A percentile compares a stretch with the other conserved stretches of the same genome.
phyloP scores from a whole-genome alignment of 371 early-diverging fungal species.

The Syncephalastrum sp. region DNA sequence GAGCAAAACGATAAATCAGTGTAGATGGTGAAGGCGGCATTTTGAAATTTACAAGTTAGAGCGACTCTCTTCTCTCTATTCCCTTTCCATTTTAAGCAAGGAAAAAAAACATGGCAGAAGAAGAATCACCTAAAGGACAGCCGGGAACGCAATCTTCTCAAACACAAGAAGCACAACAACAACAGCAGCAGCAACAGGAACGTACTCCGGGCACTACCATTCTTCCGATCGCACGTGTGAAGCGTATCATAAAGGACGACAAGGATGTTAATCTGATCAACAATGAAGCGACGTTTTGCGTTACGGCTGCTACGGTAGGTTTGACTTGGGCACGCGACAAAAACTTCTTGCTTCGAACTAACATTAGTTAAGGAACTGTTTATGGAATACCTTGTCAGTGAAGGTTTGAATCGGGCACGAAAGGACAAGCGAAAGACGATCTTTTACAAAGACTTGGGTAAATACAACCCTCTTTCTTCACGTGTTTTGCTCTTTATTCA shows the following conservation, averaged over 20 bases:
- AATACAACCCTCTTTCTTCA: neutral
- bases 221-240: conserved; percentile 76
- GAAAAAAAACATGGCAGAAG: conserved; percentile 11
- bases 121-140: conserved; percentile 8
- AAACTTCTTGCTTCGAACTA: neutral
- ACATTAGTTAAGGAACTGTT: conserved; percentile 64
- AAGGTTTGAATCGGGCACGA: conserved; percentile 63
- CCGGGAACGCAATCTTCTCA: conserved; percentile 9
- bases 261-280: conserved; percentile 70
- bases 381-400: conserved; percentile 69
- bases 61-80: neutral
- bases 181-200: conserved; percentile 12
- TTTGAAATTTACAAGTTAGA: too few species aligned
- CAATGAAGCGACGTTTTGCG: conserved; percentile 75
- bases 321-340: neutral
- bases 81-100: neutral
- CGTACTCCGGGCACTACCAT: conserved; percentile 54
- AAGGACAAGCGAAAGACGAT: conserved; percentile 74
- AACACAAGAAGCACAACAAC: conserved; percentile 12
- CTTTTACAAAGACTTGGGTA: conserved; percentile 76
- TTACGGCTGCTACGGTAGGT: conserved; percentile 73
- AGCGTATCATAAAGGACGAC: conserved; percentile 83
- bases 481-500: neutral
- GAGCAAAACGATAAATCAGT: neutral
- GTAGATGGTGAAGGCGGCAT: too few species aligned